Evolutionary conservation across 1,284 basidiomycete species (phyloP), one percentile per base, ranked within the genome.

Genomic region (Apiotrichum porosum): DNA sequence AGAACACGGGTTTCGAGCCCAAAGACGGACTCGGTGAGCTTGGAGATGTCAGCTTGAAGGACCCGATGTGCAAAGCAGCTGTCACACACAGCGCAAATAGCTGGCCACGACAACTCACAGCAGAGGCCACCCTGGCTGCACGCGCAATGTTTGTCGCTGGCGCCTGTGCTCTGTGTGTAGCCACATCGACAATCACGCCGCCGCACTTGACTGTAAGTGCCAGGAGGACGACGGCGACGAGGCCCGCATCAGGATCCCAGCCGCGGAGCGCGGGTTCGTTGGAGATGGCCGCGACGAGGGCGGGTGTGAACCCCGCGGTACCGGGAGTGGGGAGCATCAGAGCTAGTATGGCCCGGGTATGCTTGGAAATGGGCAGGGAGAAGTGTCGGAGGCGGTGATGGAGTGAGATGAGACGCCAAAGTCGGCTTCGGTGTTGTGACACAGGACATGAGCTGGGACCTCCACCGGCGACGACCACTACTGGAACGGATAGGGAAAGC

Each of bases 201-300:
- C 68, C 68, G n/a, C 47, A 47, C 10, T 54, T 45, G 9, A 58
- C 62, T 22, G 68, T 55, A n/a, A 64, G 51, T 2, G 58, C 51
- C 18, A 71, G 42, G 3, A 71, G 47, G 18, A 68, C 17, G 6
- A 61, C 48, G n/a, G 64, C 63, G 39, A 66, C 57, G 5, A 71
- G 24, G 3, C 56, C 47, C 3, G 57, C 53, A 46, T 66, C 58
- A 12, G 61, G 47, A 12, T 33, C 19, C 64, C 63, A 69, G 33
- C 54, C 57, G 21, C 22, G 37, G n/a, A 55, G 49, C 15, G 28
- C 13, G 3, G 49, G 44, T 3, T 47, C 30, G 30, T 19, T 12
- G 17, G 17, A n/a, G 21, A 53, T 9, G 1, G 51, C 47, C 14
- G 19, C 22, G 10, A 53, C 32, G 34, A 53, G 51, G 15, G 35